Conservation (phyloP, 805 yeast genomes). For the Pichia kluyveri region DNA sequence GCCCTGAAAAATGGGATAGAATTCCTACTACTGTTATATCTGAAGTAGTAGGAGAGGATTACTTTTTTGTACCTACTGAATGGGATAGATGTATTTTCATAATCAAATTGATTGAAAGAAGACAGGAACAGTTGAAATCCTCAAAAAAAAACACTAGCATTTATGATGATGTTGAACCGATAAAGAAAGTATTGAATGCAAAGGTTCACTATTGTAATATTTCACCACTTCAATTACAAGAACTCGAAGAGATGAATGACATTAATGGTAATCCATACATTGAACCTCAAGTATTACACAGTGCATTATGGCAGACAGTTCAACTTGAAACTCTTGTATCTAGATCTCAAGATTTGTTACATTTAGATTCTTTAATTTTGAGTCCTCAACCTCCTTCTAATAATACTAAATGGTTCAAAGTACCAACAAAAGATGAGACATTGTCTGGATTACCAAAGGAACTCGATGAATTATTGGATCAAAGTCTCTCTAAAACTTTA, state of each 20-base stretch:
- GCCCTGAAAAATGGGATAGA: slow-evolving; percentile 37
- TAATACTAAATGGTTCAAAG: slow-evolving; percentile 26
- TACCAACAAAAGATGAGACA: slow-evolving; percentile 41
- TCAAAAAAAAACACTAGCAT: background rate
- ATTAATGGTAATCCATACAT: slow-evolving; percentile 30
- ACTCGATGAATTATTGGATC: slow-evolving; percentile 16
- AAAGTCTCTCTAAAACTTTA: slow-evolving; percentile 4
- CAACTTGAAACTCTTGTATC: slow-evolving; percentile 33
- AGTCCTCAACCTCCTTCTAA: slow-evolving; percentile 23
- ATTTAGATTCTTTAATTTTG: slow-evolving; percentile 21
- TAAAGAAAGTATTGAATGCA: slow-evolving; percentile 30
- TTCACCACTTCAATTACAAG: slow-evolving; percentile 37
- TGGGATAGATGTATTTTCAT: slow-evolving; percentile 47
- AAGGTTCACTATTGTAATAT: slow-evolving; percentile 40
- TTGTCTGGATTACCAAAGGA: slow-evolving; percentile 35
- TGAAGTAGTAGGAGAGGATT: slow-evolving; percentile 38
- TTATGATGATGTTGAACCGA: slow-evolving; percentile 9
- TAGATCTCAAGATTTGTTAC: slow-evolving; percentile 20
- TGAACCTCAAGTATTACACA: slow-evolving; percentile 30
- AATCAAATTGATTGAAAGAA: slow-evolving; percentile 32
- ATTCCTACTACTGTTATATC: slow-evolving; percentile 35
- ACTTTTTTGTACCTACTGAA: slow-evolving; percentile 45
- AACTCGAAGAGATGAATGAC: slow-evolving; percentile 32
- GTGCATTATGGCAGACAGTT: slow-evolving; percentile 42
- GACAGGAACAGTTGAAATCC: slow-evolving; percentile 13